phyloP scores from a whole-genome alignment of 768 basidiomycete genomes.

The Hydnomerulius pinastri region DNA sequence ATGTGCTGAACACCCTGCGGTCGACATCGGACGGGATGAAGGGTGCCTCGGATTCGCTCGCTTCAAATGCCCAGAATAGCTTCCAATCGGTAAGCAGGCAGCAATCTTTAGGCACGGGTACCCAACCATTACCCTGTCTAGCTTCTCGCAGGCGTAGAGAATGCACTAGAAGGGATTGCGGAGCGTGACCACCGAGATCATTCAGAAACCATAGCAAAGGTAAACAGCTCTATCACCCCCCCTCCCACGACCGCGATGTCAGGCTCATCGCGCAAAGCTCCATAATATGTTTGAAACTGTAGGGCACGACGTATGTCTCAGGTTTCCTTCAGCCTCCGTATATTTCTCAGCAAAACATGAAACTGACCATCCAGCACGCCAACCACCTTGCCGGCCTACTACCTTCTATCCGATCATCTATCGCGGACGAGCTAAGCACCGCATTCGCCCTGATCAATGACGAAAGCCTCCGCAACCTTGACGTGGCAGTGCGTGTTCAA shows the following conservation, averaged over 20 bases:
- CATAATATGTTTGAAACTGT: conserved; percentile 24
- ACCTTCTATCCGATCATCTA: conserved; percentile 22
- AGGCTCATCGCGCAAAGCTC: conserved; percentile 25
- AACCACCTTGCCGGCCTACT: conserved; percentile 27
- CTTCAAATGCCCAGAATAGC: conserved; percentile 10
- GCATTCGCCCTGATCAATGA: conserved; percentile 29
- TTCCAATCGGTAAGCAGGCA: conserved; percentile 22
- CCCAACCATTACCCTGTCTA: conserved; percentile 19
- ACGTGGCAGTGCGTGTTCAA: conserved; percentile 22
- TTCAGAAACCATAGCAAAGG: conserved; percentile 22
- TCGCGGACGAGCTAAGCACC: conserved; percentile 24
- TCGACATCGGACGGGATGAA: conserved; percentile 18
- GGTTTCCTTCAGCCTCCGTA: not conserved
- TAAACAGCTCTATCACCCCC: conserved; percentile 10
- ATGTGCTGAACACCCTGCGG: conserved; percentile 20
- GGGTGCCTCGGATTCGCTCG: conserved; percentile 22
- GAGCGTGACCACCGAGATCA: conserved; percentile 21
- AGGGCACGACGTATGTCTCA: conserved; percentile 23
- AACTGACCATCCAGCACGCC: conserved; percentile 26
- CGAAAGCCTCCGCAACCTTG: conserved; percentile 28
- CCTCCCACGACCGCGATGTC: not conserved
- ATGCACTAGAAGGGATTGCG: conserved; percentile 21
- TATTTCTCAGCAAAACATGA: not conserved
- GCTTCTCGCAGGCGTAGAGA: conserved; percentile 24
- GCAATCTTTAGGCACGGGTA: not conserved